Base-by-base conservation (phyloP, 441 rosid genomes). In the Gossypium armourianum region DNA sequence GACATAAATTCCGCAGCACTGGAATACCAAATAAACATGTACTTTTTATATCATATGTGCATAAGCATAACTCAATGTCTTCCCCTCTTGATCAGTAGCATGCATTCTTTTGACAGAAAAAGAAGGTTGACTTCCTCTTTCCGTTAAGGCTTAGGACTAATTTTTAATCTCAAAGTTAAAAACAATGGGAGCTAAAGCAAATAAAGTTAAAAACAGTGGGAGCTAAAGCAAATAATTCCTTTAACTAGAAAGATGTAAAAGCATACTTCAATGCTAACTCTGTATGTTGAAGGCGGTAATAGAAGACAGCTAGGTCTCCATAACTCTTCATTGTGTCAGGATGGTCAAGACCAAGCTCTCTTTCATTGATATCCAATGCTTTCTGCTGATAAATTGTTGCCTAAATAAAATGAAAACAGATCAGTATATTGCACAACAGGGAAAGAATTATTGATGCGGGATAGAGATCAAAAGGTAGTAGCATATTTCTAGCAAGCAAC, bases 321-420 rank as follows among this genome's bases (percentile, higher is more conserved):
- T 89, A 89, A 80, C 95, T 89, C 82, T 89, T 89, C 92, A 89
- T 87, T 53, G 95, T 89, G 78, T 89, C 95, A 13, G 92, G 95
- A 77, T 89, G 95, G 83, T 89, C 95, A 72, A 89, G 92, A 70
- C 95, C 95, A 36, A 89, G 95, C 79, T 89, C 95, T 80, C 92
- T 86, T 82, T 89, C 95, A 82, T 89, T 89, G 56, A 89, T 86
- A 82, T 87, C 92, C 76, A 89, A 77, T 4, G 94, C 94, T 74
- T 89, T 89, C 74, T 89, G 94, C 78, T 89, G 94, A 79, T 89
- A 89, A 68, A 89, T 86, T 63, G 92, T 89, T 53, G 92, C 95
- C 99, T 95, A 75, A 15, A 79, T 53, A 80, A 70, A 70, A 73
- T 71, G 70, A 81, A 57, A 57, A 69, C 62, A 63, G 58, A 80